A percentile compares a stretch with the other conserved stretches of the same genome.
These are phyloP conservation scores for Chenopodium suecicum DNA, from an alignment of 148 eudicot genomes.

Conservation along the genomic window DNA sequence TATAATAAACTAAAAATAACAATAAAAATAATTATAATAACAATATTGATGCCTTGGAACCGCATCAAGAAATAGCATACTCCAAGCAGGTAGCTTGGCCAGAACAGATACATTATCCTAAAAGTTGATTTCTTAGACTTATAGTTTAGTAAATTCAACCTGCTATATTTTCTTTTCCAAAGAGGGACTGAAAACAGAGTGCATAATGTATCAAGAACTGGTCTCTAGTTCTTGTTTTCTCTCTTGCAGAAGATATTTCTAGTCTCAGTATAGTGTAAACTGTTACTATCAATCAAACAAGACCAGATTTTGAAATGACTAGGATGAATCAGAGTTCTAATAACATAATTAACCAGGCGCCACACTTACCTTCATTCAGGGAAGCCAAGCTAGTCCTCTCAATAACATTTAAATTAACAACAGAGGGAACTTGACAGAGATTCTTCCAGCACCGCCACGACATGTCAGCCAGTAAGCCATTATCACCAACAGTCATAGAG, in stretches of 20 bases:
- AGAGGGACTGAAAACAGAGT: background rate
- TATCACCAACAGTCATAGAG: conserved; percentile 54
- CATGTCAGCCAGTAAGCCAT: conserved; percentile 46
- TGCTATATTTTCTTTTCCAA: background rate
- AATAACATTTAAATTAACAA: conserved; percentile 54
- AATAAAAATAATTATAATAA: too few species aligned
- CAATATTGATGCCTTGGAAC: too few species aligned
- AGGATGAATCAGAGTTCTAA: conserved; percentile 2
- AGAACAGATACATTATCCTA: background rate
- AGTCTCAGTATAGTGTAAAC: background rate
- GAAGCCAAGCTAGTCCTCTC: conserved; percentile 74
- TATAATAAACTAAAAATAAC: too few species aligned
- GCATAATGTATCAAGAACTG: background rate
- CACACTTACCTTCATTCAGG: conserved; percentile 68
- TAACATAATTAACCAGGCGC: background rate
- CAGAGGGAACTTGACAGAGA: conserved; percentile 42
- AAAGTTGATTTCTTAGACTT: background rate
- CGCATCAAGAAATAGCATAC: background rate
- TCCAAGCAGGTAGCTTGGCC: background rate
- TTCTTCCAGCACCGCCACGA: conserved; percentile 50
- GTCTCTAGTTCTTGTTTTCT: background rate
- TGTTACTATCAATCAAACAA: background rate
- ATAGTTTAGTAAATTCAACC: background rate
- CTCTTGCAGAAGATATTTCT: background rate
- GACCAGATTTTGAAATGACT: background rate